phyloP scores from a whole-genome alignment of 495 filamentous ascomycete species.

The Thermochaetoides thermophila region DNA sequence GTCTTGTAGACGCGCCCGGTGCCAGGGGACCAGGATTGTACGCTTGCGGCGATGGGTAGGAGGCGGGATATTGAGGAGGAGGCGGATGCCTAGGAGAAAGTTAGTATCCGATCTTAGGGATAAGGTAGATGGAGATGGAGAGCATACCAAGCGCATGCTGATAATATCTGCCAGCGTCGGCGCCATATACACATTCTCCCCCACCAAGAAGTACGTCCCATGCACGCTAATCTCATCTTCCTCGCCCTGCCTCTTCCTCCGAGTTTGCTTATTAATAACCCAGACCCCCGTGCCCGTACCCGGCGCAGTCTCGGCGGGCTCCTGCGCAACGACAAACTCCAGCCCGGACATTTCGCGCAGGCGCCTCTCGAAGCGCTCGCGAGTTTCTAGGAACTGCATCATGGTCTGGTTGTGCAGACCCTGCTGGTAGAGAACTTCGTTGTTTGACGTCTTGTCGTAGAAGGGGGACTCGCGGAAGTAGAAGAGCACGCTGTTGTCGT shows the following conservation, averaged over 20 bases:
- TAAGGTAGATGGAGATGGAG: conserved; percentile 30
- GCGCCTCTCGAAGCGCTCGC: conserved; percentile 63
- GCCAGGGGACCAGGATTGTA: conserved; percentile 59
- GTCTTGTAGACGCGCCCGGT: conserved; percentile 54
- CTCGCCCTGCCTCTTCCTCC: conserved; percentile 42
- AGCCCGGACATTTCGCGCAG: conserved; percentile 67
- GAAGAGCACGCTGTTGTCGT: conserved; percentile 58
- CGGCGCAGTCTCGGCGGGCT: conserved; percentile 51
- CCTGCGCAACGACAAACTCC: conserved; percentile 68
- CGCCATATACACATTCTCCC: conserved; percentile 81
- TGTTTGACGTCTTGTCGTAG: conserved; percentile 82
- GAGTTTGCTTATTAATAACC: conserved; percentile 82
- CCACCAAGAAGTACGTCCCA: conserved; percentile 69
- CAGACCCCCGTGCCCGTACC: conserved; percentile 59
- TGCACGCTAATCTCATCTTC: conserved; percentile 56
- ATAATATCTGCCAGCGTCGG: conserved; percentile 67
- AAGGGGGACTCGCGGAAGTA: conserved; percentile 88
- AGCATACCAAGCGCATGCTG: conserved; percentile 54
- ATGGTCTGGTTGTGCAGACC: conserved; percentile 55
- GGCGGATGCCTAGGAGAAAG: conserved; percentile 27
- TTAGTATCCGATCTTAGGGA: not conserved
- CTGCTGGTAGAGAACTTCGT: conserved; percentile 61
- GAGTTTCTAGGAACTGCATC: conserved; percentile 41
- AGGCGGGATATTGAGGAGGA: conserved; percentile 56
- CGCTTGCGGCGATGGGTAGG: conserved; percentile 35